Base-by-base conservation (phyloP, 257 asterid species). In the Nicotiana tabacum region DNA sequence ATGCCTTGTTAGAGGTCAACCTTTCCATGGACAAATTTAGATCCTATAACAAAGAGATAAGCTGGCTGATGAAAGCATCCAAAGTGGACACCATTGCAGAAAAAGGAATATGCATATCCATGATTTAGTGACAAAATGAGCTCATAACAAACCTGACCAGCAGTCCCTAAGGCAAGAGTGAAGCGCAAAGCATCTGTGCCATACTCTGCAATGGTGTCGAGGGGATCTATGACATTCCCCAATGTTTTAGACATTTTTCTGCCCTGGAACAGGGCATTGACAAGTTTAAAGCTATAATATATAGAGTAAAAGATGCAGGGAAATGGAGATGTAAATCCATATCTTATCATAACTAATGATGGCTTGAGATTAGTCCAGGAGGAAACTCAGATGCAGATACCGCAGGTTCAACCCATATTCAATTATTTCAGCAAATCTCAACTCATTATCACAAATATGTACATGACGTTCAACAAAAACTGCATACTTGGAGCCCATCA, bases 121-220 rank as follows among this genome's bases (percentile, higher is more conserved):
- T 51, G 60, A 2, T 74, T 51, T 74, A 74, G 64, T 51, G 27
- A 48, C 80, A 74, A 48, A 74, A 66, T 27, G 32, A 37, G 56
- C 15, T 77, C 83, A 82, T 39, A 48, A 86, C 94, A 80, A 81
- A 96, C 99, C 99, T 96, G 99, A 72, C 98, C 98, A 88, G 98
- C 92, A 65, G 98, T 94, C 88, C 99, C 99, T 66, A 96, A 89
- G 87, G 98, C 92, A 82, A 96, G 97, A 74, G 98, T 92, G 90
- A 94, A 96, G 67, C 98, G 93, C 82, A 96, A 86, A 88, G 99
- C 98, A 93, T 96, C 99, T 2, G 96, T 96, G 32, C 99, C 99
- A 84, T 92, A 96, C 70, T 94, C 98, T 81, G 84, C 89, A 89
- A 96, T 92, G 48, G 95, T 93, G 86, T 96, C 97, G 57, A 94